Evolutionary conservation across 306 rosid species (phyloP), one percentile per base, ranked within the genome.

Genomic region (Mimosa pudica): DNA sequence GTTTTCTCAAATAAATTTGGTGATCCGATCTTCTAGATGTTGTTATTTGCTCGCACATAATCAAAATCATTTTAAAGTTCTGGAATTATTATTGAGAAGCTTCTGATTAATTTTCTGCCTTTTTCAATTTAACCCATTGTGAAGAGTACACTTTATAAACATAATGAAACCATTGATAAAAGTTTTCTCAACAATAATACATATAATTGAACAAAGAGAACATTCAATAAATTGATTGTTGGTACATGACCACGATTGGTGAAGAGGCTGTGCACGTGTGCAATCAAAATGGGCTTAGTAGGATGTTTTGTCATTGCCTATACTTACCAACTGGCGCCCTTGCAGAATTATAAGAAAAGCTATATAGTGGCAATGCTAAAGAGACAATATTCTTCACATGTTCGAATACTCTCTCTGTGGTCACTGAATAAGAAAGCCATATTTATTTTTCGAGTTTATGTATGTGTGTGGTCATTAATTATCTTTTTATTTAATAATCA

Each of bases 281-380:
- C 58, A 64, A 54, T 24, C 65, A n/a, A 81, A 81, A 51, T 41
- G 4, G 14, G 58, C n/a, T 6, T 33, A 85, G 89, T 81, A 80
- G 77, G 48, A 76, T 82, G 86, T 71, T 79, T 78, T 82, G 86
- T 82, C 91, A 81, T 49, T 85, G 89, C 84, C 38, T 87, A 24
- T 24, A 81, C 88, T 85, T 67, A 82, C 86, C 86, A 82, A 86
- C 82, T 74, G 92, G 85, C 81, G 81, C 72, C 5, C 42, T 14
- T 46, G 71, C 48, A 61, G 71, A 20, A 79, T 63, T 70, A 62
- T 36, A 55, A 7, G 30, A 48, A 82, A 71, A 74, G 33, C 80
- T 63, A 54, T 54, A 55, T 81, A 70, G 46, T 79, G 84, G 41
- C 55, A 84, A 47, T 10, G 24, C 49, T 32, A 16, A 16, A 66